A percentile compares a stretch with the other conserved stretches of the same genome.
Evolutionary conservation across 2,329 filamentous ascomycete genomes (phyloP).

Genomic region (Mycosphaerella sp.): DNA sequence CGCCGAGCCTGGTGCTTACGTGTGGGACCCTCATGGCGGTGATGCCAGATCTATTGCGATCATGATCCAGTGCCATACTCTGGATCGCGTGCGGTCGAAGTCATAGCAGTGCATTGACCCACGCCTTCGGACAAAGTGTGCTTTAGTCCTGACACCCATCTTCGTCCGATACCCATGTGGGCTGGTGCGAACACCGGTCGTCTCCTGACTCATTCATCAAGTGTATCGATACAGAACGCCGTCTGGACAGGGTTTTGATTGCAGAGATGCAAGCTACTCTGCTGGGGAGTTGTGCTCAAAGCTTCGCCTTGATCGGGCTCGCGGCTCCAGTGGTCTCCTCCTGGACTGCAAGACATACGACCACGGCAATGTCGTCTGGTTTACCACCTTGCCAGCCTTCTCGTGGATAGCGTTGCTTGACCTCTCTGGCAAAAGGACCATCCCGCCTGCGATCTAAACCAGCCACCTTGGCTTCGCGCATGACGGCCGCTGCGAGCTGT

Average conservation of each 20-base stretch:
- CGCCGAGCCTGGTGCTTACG: not conserved
- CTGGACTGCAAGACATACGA: conserved; percentile 72
- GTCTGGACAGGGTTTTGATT: too few relatives aligned
- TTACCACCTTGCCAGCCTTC: conserved; percentile 91
- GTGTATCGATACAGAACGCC: too few relatives aligned
- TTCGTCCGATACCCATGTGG: too few relatives aligned
- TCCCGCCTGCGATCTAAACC: conserved; percentile 76
- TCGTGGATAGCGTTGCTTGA: conserved; percentile 77
- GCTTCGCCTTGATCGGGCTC: conserved; percentile 32
- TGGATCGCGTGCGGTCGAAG: too few relatives aligned
- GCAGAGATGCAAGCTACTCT: not conserved
- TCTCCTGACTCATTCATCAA: too few relatives aligned
- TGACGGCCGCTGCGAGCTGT: conserved; percentile 70
- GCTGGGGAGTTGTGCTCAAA: conserved; percentile 9
- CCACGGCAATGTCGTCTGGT: conserved; percentile 87
- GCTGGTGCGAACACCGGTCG: too few relatives aligned
- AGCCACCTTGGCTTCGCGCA: conserved; percentile 74
- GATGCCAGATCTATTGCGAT: too few relatives aligned
- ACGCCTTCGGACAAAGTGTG: too few relatives aligned
- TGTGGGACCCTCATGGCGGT: not conserved
- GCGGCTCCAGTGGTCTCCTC: conserved; percentile 34
- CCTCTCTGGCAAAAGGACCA: conserved; percentile 91
- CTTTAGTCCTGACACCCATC: too few relatives aligned
- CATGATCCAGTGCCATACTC: too few relatives aligned
- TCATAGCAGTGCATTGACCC: too few relatives aligned